Base-by-base conservation (phyloP, 176 grass and related monocot genomes). In the Juncus effusus region DNA sequence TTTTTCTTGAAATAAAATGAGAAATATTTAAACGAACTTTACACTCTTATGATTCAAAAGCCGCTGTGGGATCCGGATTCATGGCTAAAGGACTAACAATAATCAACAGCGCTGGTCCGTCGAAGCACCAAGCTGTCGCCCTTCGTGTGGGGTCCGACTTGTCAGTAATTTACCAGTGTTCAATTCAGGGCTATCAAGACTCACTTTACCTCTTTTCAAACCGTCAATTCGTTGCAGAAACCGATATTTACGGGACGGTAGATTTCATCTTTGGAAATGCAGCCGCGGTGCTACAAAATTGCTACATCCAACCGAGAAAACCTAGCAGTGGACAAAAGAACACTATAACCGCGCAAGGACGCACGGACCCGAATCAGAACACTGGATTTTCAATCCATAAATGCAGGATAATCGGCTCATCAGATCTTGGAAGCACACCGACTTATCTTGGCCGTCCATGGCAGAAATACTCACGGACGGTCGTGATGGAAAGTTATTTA, bases 191-290 rank as follows among this genome's bases (percentile, higher is more conserved):
- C 3, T 77, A 84, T 63, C 93, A 97, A 52, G 88, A 91, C 75
- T 89, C 93, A 2, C 85, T 97, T 16, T 84, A 82, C 47, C 41
- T 67, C 13, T 77, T 81, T 82, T 97, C 93, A 56, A 87, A 82
- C 72, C 85, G 82, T 4, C 93, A 92, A 38, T 92, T 97, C 77
- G 83, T 68, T 15, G 15, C 61, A 41, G 75, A 86, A 6, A 51
- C 16, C 0, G 68, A 69, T 55, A 80, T 97, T 71, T 72, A 77
- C 2, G 85, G 88, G 71, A 89, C 85, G 1, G 82, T 97, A 13
- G 93, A 97, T 64, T 89, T 97, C 68, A 78, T 89, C 63, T 97
- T 89, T 63, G 88, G 88, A 40, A 89, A 97, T 76, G 76, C 93
- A 1, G 85, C 84, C 0, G 85, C 38, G 1, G 84, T 92, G 5